Conservation (phyloP, 2,329 filamentous ascomycete species). For the Ciborinia camelliae region DNA sequence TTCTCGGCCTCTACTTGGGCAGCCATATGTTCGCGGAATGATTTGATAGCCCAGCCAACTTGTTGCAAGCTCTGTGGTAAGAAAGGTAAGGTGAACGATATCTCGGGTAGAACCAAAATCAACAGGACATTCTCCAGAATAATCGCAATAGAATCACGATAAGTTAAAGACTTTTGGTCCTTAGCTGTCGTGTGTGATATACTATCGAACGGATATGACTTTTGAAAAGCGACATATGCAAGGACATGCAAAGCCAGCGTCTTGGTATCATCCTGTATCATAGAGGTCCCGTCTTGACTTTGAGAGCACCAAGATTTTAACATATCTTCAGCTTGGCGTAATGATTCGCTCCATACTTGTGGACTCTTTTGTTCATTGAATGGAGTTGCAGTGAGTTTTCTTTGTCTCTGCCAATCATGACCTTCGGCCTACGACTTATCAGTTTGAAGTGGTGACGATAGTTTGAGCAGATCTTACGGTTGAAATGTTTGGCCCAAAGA, state of each 20-base stretch:
- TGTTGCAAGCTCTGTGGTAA: not conserved
- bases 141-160: conserved; percentile 11
- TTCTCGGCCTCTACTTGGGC: conserved; percentile 2
- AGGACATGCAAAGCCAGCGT: conserved; percentile 20
- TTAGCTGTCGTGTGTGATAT: not conserved
- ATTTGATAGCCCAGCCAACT: conserved; percentile 7
- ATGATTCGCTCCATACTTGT: conserved; percentile 41
- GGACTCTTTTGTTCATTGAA: conserved; percentile 45
- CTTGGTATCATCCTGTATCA: not conserved
- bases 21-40: conserved; percentile 9
- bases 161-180: conserved; percentile 1
- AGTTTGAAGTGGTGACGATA: not conserved
- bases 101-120: conserved; percentile 8
- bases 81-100: not conserved
- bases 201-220: conserved; percentile 7
- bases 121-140: conserved; percentile 1
- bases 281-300: not conserved
- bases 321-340: conserved; percentile 33
- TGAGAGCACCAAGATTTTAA: conserved; percentile 9
- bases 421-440: conserved; percentile 11
- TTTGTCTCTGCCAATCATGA: conserved; percentile 43
- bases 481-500: conserved; percentile 11
- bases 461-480: conserved; percentile 1
- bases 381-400: conserved; percentile 40
- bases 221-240: conserved; percentile 16